Percentiles rank a stretch among this genome's conserved stretches.
Conservation (phyloP, 805 yeast species). For the Yarrowia divulgata region DNA sequence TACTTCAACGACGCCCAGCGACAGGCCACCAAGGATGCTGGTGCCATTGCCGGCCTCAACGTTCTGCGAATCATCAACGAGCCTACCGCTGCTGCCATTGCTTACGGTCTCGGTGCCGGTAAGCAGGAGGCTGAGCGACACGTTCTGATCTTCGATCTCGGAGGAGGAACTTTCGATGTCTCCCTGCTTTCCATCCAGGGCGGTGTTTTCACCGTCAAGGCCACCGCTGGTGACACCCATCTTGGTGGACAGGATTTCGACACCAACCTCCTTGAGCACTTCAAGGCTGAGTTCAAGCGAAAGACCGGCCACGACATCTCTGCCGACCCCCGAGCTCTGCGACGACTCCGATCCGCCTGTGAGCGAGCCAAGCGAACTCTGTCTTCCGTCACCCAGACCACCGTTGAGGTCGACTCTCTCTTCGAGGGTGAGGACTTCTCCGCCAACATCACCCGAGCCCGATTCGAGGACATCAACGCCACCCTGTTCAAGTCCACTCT, state of each 20-base stretch:
- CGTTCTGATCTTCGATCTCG: constrained; percentile 90
- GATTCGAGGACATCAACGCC: constrained; percentile 96
- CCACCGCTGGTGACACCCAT: constrained; percentile 99
- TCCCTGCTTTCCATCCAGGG: constrained; percentile 90
- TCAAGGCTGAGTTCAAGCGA: constrained; percentile 93
- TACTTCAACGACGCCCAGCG: constrained; percentile 89
- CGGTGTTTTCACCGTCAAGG: constrained; percentile 96
- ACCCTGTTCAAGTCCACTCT: constrained; percentile 91
- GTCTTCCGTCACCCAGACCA: constrained; percentile 94
- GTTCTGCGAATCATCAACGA: constrained; percentile 86
- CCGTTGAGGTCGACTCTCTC: constrained; percentile 95
- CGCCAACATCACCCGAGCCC: constrained; percentile 93
- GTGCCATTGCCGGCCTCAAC: constrained; percentile 83
- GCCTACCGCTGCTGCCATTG: constrained; percentile 97
- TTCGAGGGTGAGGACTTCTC: constrained; percentile 95
- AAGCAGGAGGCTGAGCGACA: constrained; percentile 82
- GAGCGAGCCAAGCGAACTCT: constrained; percentile 99
- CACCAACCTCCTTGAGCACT: constrained; percentile 91
- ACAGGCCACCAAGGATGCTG: constrained; percentile 91
- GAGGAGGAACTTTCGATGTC: constrained; percentile 99
- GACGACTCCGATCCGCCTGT: constrained; percentile 98
- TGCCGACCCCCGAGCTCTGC: constrained; percentile 90
- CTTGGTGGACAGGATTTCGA: constrained; percentile 99
- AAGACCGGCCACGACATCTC: constrained; percentile 93
- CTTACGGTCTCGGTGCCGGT: constrained; percentile 94